phyloP scores from a whole-genome alignment of 306 rosid genomes.

The Datisca glomerata region DNA sequence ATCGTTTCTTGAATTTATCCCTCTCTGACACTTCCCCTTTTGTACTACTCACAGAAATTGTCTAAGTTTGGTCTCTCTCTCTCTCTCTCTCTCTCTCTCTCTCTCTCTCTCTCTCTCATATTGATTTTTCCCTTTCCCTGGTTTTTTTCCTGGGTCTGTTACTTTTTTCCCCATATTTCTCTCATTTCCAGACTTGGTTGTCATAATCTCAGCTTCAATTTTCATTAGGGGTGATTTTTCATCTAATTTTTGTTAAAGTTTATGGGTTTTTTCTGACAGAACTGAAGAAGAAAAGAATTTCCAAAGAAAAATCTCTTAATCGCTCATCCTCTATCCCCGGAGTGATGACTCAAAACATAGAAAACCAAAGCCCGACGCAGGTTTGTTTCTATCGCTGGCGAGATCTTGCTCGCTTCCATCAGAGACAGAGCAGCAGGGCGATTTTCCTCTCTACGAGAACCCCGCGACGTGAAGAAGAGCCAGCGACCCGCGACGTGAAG shows the following conservation, averaged over 20 bases:
- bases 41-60: too few relatives aligned
- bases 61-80: background rate
- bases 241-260: background rate
- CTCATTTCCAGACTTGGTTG: too few relatives aligned
- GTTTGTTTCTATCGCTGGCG: conserved; percentile 14
- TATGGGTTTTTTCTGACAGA: too few relatives aligned
- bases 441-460: too few relatives aligned
- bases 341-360: conserved; percentile 3
- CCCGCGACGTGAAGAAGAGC: too few relatives aligned
- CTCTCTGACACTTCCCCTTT: too few relatives aligned
- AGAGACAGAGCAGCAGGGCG: conserved; percentile 7
- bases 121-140: background rate
- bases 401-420: conserved; percentile 26
- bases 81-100: background rate
- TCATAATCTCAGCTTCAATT: too few relatives aligned
- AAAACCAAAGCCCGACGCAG: background rate
- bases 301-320: conserved; percentile 4
- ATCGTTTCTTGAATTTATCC: too few relatives aligned
- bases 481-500: too few relatives aligned
- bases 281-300: background rate
- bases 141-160: background rate
- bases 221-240: background rate
- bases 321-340: conserved; percentile 19
- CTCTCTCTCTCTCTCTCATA: background rate
- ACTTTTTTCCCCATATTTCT: too few relatives aligned